Conservation (phyloP, 768 basidiomycete species). For the Mycena alexandri region DNA sequence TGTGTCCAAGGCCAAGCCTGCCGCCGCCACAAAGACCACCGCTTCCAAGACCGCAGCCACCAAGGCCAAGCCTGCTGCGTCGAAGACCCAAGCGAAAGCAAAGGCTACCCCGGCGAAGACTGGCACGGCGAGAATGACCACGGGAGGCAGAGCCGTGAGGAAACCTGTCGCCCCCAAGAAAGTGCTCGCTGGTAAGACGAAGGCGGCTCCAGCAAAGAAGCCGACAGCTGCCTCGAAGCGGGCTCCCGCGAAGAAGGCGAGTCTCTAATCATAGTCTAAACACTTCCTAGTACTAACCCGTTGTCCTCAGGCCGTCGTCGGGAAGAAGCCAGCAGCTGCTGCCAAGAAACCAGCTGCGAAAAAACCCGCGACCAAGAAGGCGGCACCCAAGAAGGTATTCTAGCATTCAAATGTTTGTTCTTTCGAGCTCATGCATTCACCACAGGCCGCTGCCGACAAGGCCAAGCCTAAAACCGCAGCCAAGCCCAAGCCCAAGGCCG, state of each 20-base stretch:
- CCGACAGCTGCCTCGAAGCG: constrained; percentile 25
- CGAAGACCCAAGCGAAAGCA: constrained; percentile 46
- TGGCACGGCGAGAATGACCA: no score
- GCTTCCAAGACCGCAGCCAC: constrained; percentile 29
- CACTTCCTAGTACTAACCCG: not conserved
- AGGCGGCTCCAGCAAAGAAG: constrained; percentile 24
- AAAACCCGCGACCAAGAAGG: constrained; percentile 56
- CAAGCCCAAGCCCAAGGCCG: constrained; percentile 41
- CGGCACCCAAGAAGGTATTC: constrained; percentile 76
- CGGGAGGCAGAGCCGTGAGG: constrained; percentile 19
- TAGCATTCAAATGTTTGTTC: no score
- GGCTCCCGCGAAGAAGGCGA: constrained; percentile 26
- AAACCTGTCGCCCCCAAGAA: constrained; percentile 24
- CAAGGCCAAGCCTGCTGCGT: constrained; percentile 27
- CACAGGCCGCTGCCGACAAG: constrained; percentile 57
- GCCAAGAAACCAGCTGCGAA: constrained; percentile 43
- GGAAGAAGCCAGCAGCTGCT: constrained; percentile 42
- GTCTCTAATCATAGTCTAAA: not conserved
- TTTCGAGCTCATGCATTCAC: constrained; percentile 10
- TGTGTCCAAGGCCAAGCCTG: constrained; percentile 54
- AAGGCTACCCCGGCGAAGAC: constrained; percentile 37
- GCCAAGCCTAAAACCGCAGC: constrained; percentile 50
- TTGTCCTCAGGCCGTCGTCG: constrained; percentile 19
- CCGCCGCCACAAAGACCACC: constrained; percentile 40
- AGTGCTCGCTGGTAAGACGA: constrained; percentile 23